A percentile compares a stretch with the other conserved stretches of the same genome.
Conservation (phyloP, 768 basidiomycete species). For the Mycena filopes region DNA sequence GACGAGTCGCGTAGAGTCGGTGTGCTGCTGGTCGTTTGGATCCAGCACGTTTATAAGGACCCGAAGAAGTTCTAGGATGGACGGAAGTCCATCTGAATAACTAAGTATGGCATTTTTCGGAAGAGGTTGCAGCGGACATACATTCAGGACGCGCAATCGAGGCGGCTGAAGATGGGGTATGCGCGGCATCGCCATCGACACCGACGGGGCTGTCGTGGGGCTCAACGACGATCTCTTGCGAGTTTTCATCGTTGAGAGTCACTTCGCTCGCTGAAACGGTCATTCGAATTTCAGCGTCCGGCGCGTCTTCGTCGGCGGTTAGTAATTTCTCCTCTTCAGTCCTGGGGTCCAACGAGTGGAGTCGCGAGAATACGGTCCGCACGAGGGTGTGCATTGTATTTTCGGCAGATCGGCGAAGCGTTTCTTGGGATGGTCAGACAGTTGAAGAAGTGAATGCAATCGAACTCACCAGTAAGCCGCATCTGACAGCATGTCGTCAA, state of each 20-base stretch:
- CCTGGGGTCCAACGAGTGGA: slow-evolving; percentile 73
- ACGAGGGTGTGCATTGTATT: slow-evolving; percentile 90
- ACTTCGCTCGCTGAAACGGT: slow-evolving; percentile 56
- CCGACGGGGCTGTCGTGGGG: slow-evolving; percentile 19
- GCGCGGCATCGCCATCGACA: slow-evolving; percentile 30
- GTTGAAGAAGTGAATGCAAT: not conserved
- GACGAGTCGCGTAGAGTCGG: slow-evolving; percentile 92
- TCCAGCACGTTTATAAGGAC: slow-evolving; percentile 96
- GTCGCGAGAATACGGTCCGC: slow-evolving; percentile 79
- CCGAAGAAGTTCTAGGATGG: slow-evolving; percentile 90
- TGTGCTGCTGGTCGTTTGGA: slow-evolving; percentile 94
- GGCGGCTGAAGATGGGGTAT: slow-evolving; percentile 39
- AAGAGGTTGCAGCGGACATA: slow-evolving; percentile 40
- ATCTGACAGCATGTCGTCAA: slow-evolving; percentile 97
- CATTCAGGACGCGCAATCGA: slow-evolving; percentile 52
- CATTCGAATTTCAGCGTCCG: slow-evolving; percentile 70
- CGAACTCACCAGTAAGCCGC: slow-evolving; percentile 86
- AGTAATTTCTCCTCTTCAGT: slow-evolving; percentile 75
- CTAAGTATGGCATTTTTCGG: slow-evolving; percentile 23
- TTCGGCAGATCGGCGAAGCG: slow-evolving; percentile 88
- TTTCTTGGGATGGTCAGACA: slow-evolving; percentile 61
- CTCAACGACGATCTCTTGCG: slow-evolving; percentile 35
- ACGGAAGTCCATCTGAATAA: slow-evolving; percentile 83
- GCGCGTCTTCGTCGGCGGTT: slow-evolving; percentile 59
- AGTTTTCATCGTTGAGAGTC: slow-evolving; percentile 33